Evolutionary conservation across 331 rosid genomes (phyloP).

Genomic region (Acacia concinna): DNA sequence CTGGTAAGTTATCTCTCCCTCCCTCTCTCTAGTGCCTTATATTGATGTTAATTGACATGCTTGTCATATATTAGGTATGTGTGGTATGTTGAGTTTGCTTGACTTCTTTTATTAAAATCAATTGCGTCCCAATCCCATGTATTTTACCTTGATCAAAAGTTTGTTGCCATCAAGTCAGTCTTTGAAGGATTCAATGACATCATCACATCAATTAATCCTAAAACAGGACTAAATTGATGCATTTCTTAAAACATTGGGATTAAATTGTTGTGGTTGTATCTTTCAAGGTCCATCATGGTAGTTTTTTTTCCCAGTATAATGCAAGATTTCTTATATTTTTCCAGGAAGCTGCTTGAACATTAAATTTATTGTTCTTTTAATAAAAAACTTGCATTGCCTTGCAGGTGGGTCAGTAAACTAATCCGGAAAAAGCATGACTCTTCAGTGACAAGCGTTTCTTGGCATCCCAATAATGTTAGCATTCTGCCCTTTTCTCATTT

Average conservation of each 20-base stretch:
- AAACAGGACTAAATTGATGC: not conserved
- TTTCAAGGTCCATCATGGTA: not conserved
- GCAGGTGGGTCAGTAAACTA: slow-evolving; percentile 99
- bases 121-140: not conserved
- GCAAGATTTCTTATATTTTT: slow-evolving; percentile 1
- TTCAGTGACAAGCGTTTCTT: slow-evolving; percentile 91
- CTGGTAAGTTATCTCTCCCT: slow-evolving; percentile 53
- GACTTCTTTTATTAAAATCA: not conserved
- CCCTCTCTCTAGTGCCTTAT: not conserved
- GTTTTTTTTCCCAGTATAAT: not conserved
- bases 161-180: not conserved
- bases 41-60: slow-evolving; percentile 20
- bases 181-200: not conserved
- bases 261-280: not conserved
- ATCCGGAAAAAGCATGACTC: slow-evolving; percentile 92
- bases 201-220: not conserved
- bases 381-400: slow-evolving; percentile 29
- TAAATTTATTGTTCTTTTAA: slow-evolving; percentile 18
- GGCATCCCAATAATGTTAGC: slow-evolving; percentile 94
- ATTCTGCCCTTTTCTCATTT: slow-evolving; percentile 27
- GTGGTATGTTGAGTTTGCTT: not conserved
- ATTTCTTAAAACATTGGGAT: not conserved
- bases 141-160: not conserved
- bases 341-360: not conserved
- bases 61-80: slow-evolving; percentile 8